Base-by-base conservation (phyloP, 2,329 filamentous ascomycete species). In the Dactylellina sp. region DNA sequence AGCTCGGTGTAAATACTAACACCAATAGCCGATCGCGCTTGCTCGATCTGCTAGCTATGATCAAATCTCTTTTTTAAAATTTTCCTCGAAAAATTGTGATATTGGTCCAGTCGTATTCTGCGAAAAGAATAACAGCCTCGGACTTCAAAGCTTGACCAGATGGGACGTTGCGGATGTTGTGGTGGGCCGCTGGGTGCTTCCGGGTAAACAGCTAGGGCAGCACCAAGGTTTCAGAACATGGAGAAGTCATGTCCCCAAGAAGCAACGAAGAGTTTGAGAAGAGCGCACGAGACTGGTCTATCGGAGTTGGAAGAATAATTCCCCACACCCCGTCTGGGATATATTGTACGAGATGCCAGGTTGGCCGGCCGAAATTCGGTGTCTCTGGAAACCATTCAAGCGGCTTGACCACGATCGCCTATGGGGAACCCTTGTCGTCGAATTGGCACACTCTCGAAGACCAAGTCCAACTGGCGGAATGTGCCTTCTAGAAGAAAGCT, bases 231-330 rank as follows among this genome's bases (percentile, higher is more conserved):
- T 74, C 70, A 74, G 61, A 66, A 52, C 61, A 65, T 61, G 55
- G 46, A 55, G 55, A 60, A 57, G 35, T 61, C 32, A 61, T 39
- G 39, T 61, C 47, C 53, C 49, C 40, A 57, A 59, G 47, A 53
- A 65, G 40, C 39, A 47, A 44, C 53, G 37, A 39, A 12, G 39
- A 25, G 60, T 72, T 72, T 55, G 53, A 65, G 60, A 65, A 61
- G 46, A 47, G 55, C 24, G 61, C 70, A 74, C 70, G 70, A 66
- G 70, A 74, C 70, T 74, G 39, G 53, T 74, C 47, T 47, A 56
- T 74, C 70, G 70, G 70, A 74, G 70, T 74, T 74, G 70, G 70
- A 74, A 74, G 70, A 74, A 74, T 74, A 66, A 74, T 74, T 74
- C 70, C 70, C 70, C 70, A 74, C 70, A 74, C 61, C 28, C 50